These are phyloP conservation scores for Russula sp. DNA, from an alignment of 768 basidiomycete genomes.

Conservation along the genomic window DNA sequence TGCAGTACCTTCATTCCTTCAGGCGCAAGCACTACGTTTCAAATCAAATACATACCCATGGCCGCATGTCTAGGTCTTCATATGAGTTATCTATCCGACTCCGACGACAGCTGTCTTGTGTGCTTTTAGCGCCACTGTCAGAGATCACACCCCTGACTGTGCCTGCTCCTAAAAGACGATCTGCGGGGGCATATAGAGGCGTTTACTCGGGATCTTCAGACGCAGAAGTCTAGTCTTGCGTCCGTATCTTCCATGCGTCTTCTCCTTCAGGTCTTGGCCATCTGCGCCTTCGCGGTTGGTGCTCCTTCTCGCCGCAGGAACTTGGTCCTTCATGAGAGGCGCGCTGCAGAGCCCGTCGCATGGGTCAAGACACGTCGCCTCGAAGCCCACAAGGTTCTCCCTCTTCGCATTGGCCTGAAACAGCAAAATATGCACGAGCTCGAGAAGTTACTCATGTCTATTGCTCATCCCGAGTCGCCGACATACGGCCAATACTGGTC, in stretches of 20 bases:
- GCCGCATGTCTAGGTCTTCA: no score
- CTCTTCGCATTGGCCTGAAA: constrained; percentile 41
- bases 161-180: no score
- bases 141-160: no score
- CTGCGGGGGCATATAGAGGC: no score
- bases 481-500: constrained; percentile 45
- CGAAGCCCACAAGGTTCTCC: constrained; percentile 32
- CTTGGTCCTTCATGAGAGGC: constrained; percentile 37
- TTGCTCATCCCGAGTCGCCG: constrained; percentile 40
- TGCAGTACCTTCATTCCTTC: no score
- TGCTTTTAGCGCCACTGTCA: no score
- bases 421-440: constrained; percentile 39
- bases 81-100: no score
- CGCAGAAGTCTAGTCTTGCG: no score
- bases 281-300: constrained; percentile 23
- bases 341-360: constrained; percentile 30
- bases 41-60: no score
- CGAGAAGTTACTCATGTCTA: constrained; percentile 37
- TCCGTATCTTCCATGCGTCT: constrained; percentile 8
- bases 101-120: no score
- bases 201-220: no score
- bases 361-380: constrained; percentile 33
- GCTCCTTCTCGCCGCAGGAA: constrained; percentile 18
- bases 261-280: constrained; percentile 17
- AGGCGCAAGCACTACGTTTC: no score